phyloP scores from a whole-genome alignment of 257 asterid genomes.

The Datura wrightii region DNA sequence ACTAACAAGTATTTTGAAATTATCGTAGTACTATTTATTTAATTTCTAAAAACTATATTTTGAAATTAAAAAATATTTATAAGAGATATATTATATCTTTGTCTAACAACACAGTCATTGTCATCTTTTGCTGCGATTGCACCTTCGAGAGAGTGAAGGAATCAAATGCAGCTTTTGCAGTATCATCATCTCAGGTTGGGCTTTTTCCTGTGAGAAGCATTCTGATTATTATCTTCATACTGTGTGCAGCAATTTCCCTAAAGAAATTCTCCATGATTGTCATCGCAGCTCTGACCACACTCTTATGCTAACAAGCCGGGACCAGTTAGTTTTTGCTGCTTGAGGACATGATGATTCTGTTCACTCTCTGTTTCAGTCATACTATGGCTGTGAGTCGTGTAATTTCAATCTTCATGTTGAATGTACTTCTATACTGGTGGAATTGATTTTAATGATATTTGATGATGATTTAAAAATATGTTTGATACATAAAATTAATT shows the following conservation, averaged over 20 bases:
- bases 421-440: background rate
- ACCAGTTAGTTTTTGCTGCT: background rate
- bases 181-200: background rate
- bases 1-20: too few relatives aligned
- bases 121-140: background rate
- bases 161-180: background rate
- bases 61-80: too few relatives aligned
- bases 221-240: background rate
- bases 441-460: too few relatives aligned
- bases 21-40: too few relatives aligned
- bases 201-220: background rate
- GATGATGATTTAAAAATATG: too few relatives aligned
- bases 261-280: background rate
- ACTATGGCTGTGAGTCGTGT: background rate
- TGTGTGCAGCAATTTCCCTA: background rate
- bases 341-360: background rate
- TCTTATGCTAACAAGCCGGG: background rate
- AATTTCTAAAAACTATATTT: too few relatives aligned
- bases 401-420: background rate
- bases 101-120: too few relatives aligned
- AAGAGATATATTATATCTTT: too few relatives aligned
- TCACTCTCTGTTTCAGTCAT: background rate
- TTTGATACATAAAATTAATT: too few relatives aligned
- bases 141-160: background rate
- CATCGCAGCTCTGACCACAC: background rate